phyloP scores from a whole-genome alignment of 306 rosid genomes.

The Ormosia semicastrata region DNA sequence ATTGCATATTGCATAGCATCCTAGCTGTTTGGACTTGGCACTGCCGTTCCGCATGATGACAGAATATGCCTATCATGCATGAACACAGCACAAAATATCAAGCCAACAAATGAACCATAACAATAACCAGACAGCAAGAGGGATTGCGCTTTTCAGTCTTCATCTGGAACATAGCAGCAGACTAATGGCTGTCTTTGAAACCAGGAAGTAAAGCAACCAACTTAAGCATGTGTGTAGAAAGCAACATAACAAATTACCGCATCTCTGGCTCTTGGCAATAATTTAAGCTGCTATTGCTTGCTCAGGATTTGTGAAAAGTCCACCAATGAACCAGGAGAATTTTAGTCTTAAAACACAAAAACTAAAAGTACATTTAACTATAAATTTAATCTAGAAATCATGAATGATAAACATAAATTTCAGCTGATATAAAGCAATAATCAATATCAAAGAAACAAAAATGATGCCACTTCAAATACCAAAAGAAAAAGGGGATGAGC shows the following conservation, averaged over 20 bases:
- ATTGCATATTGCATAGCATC: not conserved
- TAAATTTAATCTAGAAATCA: slow-evolving; percentile 10
- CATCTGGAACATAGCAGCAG: not conserved
- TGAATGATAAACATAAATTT: not conserved
- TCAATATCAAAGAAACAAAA: not conserved
- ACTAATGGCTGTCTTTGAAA: slow-evolving; percentile 19
- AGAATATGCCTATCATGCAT: not conserved
- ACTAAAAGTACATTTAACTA: not conserved
- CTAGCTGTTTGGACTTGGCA: not conserved
- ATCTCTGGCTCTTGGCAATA: slow-evolving; percentile 20
- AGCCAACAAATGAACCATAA: slow-evolving; percentile 5
- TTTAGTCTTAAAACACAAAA: not conserved
- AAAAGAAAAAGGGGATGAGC: not conserved
- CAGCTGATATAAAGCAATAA: slow-evolving; percentile 16
- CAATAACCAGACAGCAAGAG: slow-evolving; percentile 4
- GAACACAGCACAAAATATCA: not conserved
- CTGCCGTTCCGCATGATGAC: not conserved
- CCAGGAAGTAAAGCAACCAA: slow-evolving; percentile 7
- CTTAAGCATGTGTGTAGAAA: slow-evolving; percentile 8
- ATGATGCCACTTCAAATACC: not conserved
- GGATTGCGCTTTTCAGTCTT: slow-evolving; percentile 18
- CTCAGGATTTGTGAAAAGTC: slow-evolving; percentile 12
- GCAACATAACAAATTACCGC: not conserved
- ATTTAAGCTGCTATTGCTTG: not conserved
- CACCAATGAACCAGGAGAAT: slow-evolving; percentile 2